Conservation (phyloP, 768 basidiomycete species). For the Brasilioporus rufonigricans region DNA sequence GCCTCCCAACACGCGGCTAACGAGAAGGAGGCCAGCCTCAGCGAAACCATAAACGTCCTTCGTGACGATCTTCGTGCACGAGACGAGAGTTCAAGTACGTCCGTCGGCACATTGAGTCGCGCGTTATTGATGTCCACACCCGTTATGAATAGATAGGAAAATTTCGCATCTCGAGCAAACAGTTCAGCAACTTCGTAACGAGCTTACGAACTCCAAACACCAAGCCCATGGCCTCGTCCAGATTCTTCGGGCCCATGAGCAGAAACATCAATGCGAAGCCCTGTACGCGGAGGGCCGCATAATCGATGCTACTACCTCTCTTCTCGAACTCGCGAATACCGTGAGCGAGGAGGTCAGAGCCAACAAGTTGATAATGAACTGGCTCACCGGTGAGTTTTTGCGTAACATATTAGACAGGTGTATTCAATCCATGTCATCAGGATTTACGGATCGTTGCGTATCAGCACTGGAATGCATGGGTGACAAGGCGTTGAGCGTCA, state of each 20-base stretch:
- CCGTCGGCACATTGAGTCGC: neutral
- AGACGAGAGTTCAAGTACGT: neutral
- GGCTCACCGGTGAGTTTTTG: slow-evolving; percentile 1
- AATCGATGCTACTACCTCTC: neutral
- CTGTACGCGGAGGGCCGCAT: neutral
- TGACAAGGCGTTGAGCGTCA: neutral
- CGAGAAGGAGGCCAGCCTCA: neutral
- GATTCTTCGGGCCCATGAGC: neutral
- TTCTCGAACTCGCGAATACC: neutral
- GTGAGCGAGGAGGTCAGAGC: neutral
- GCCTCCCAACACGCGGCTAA: neutral
- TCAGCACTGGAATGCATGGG: neutral
- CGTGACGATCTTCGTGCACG: neutral
- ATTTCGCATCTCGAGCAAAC: neutral
- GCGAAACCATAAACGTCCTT: neutral
- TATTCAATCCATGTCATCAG: neutral
- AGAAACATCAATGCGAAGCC: too few relatives aligned
- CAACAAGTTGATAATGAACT: neutral
- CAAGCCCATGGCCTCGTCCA: neutral
- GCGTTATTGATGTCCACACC: neutral
- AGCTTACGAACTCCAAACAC: neutral
- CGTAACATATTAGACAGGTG: neutral
- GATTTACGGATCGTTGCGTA: neutral
- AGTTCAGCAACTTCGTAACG: neutral
- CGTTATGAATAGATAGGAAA: neutral